Conservation (phyloP, 2,329 filamentous ascomycete species). For the Fusarium devonianum region DNA sequence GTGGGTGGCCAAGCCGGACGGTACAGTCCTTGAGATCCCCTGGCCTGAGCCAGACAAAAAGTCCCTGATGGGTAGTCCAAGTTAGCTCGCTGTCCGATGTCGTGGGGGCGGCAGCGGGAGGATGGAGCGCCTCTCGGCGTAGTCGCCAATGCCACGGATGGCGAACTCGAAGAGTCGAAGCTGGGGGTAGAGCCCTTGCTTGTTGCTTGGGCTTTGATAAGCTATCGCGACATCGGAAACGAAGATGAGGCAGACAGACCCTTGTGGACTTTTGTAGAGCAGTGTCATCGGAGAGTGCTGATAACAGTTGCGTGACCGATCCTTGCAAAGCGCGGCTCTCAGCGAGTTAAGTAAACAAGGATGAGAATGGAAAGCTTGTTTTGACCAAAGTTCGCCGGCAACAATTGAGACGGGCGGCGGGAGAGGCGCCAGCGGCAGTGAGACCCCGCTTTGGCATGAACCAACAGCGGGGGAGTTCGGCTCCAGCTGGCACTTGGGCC, state of each 20-base stretch:
- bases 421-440: neutral
- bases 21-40: slow-evolving; percentile 10
- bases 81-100: slow-evolving; percentile 1
- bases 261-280: slow-evolving; percentile 26
- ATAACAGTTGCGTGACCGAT: slow-evolving; percentile 21
- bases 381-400: too few relatives aligned
- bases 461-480: neutral
- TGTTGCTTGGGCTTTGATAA: slow-evolving; percentile 21
- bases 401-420: neutral
- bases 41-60: slow-evolving; percentile 13
- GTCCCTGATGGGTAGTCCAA: slow-evolving; percentile 6
- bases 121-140: slow-evolving; percentile 13
- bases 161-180: neutral
- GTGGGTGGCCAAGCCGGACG: slow-evolving; percentile 1
- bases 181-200: neutral
- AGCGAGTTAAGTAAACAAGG: slow-evolving; percentile 3
- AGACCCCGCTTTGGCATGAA: neutral
- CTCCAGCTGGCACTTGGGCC: too few relatives aligned
- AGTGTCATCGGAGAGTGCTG: slow-evolving; percentile 14
- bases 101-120: slow-evolving; percentile 5
- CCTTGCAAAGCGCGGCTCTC: neutral
- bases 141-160: slow-evolving; percentile 17
- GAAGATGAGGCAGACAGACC: slow-evolving; percentile 4
- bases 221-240: slow-evolving; percentile 14
- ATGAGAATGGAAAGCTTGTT: slow-evolving; percentile 3